Evolutionary conservation across 2,329 filamentous ascomycete species (phyloP).

Genomic region (Neofusicoccum kwambonambiense): DNA sequence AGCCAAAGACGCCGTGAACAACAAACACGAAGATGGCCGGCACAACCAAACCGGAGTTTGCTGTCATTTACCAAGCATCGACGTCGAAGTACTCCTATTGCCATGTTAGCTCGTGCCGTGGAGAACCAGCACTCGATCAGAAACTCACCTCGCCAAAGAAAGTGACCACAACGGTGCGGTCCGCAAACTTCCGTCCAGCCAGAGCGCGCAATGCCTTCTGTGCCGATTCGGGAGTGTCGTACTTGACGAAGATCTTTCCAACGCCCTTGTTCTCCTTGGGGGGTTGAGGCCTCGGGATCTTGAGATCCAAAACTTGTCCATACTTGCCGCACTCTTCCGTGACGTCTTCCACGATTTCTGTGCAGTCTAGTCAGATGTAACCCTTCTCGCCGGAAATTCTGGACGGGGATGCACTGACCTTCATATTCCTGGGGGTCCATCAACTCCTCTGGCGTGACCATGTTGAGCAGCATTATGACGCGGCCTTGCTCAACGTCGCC

Average conservation of each 20-base stretch:
- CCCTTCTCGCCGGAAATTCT: conserved; percentile 1
- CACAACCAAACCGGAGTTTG: neutral
- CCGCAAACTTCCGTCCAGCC: conserved; percentile 91
- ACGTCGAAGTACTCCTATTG: conserved; percentile 21
- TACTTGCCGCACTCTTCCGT: conserved; percentile 91
- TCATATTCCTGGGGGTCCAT: conserved; percentile 94
- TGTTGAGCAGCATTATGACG: conserved; percentile 92
- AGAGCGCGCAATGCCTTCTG: conserved; percentile 84
- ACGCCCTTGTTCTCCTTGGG: conserved; percentile 84
- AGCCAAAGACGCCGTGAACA: conserved; percentile 7
- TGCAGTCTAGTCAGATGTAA: conserved; percentile 30
- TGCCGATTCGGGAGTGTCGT: conserved; percentile 72
- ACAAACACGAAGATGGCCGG: neutral
- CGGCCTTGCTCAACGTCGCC: conserved; percentile 75
- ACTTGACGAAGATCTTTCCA: conserved; percentile 98
- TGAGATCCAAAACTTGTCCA: conserved; percentile 80
- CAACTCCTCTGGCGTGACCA: conserved; percentile 95
- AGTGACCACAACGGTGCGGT: conserved; percentile 92
- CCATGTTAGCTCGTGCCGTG: neutral
- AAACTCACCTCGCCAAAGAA: conserved; percentile 82
- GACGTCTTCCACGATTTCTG: conserved; percentile 96
- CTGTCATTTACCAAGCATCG: conserved; percentile 19
- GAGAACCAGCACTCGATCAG: neutral
- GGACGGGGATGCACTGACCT: conserved; percentile 54
- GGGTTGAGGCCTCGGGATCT: conserved; percentile 83